Conservation (phyloP, 768 basidiomycete genomes). For the Tephrocybe sp. region DNA sequence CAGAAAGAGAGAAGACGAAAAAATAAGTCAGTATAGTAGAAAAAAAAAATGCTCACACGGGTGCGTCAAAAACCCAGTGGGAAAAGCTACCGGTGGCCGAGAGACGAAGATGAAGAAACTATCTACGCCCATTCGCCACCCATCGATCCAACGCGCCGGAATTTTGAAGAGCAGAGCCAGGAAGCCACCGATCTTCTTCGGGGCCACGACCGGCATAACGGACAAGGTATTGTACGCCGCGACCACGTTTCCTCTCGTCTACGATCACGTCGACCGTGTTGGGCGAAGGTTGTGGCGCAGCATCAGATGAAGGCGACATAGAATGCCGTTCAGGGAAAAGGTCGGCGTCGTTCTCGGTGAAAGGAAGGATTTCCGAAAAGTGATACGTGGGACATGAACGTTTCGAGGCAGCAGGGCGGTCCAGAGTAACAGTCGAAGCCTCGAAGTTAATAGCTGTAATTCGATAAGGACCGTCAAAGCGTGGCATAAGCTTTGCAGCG, state of each 20-base stretch:
- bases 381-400: conserved; percentile 33
- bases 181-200: conserved; percentile 28
- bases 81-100: no score
- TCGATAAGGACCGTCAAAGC: conserved; percentile 28
- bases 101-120: no score
- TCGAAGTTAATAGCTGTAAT: conserved; percentile 12
- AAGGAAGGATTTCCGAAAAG: conserved; percentile 24
- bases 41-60: no score
- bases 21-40: no score
- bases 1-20: no score
- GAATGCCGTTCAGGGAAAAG: no score
- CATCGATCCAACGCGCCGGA: no score
- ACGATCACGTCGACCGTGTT: conserved; percentile 26
- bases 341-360: conserved; percentile 25
- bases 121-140: no score
- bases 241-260: conserved; percentile 19
- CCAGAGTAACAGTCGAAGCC: conserved; percentile 25
- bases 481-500: conserved; percentile 41
- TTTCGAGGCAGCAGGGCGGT: conserved; percentile 23
- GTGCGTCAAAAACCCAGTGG: no score
- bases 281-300: no score
- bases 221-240: conserved; percentile 29
- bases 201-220: conserved; percentile 28
- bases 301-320: no score
- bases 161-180: conserved; percentile 14